Base-by-base conservation (phyloP, 1,284 basidiomycete genomes). In the Trametes versicolor region DNA sequence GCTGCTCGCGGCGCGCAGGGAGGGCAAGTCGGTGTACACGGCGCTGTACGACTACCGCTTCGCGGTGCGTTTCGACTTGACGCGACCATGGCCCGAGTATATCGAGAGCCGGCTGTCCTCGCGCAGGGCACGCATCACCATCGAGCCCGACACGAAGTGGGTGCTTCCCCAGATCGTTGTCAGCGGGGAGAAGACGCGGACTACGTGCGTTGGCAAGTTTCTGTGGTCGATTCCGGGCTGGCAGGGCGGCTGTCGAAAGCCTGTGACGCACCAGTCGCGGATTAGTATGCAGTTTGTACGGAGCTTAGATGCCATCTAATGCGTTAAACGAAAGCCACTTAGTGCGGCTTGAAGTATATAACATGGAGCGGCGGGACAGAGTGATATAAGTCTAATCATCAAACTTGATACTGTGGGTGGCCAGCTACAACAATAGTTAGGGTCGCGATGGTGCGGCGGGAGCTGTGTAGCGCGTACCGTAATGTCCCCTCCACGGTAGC, bases 401-500 rank as follows among this genome's bases (percentile, higher is more conserved):
- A 75, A 97, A 97, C 76, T 94, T 96, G 84, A 95, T 94, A 72
- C 92, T 94, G 78, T 93, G 91, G 64, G 85, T 91, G 71, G 88
- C 78, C 85, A 96, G 82, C 93, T 95, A 71, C 36, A 69, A 63
- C 34, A 32, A 62, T 45, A 15, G 59, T 63, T 29, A 74, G 59
- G 43, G 68, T 47, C 19, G 39, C 37, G 43, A 21, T 68, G 3
- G 7, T 41, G 12, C 53, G 55, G 45, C 27, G 27, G 15, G 17
- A 29, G 48, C 55, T 12, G 37, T 4, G 7, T 23, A 32, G 51
- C 64, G 81, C 87, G 76, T 74, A 95, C 92, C 39, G 95, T 96
- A 67, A 98, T 98, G 72, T 95, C 93, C 39, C 96, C 96, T 21
- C 96, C 96, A 55, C 87, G 87, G 78, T 98, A 97, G 69, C 92